phyloP scores from a whole-genome alignment of 192 early-diverging fungal genomes.

The Pilaira anomala region DNA sequence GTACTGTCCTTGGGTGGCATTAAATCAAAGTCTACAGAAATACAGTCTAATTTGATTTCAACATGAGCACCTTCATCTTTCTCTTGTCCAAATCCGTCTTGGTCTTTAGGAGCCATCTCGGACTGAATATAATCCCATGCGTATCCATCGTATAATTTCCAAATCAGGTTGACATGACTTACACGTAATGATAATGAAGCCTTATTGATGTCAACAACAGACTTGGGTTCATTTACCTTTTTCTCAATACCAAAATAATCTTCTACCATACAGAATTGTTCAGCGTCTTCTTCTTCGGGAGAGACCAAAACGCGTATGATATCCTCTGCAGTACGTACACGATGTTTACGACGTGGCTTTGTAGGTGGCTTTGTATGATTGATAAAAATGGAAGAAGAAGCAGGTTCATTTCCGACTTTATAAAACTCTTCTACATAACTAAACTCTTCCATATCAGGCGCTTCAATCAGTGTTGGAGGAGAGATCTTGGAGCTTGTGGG shows the following conservation, averaged over 20 bases:
- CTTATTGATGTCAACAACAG: constrained; percentile 21
- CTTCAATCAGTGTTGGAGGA: constrained; percentile 4
- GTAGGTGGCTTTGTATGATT: constrained; percentile 6
- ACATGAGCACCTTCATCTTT: constrained; percentile 39
- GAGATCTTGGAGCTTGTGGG: not conserved
- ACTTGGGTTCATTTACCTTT: constrained; percentile 24
- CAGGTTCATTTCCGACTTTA: constrained; percentile 30
- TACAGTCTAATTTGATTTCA: constrained; percentile 49
- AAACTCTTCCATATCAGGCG: constrained; percentile 28
- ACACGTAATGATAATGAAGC: constrained; percentile 49
- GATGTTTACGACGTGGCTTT: constrained; percentile 22
- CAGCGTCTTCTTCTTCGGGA: constrained; percentile 1
- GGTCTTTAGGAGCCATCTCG: not conserved
- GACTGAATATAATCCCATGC: constrained; percentile 55
- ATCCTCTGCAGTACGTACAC: constrained; percentile 26
- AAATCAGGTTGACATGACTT: constrained; percentile 56
- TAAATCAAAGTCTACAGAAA: constrained; percentile 54
- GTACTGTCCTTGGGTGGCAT: constrained; percentile 44
- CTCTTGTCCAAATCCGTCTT: constrained; percentile 16
- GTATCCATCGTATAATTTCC: constrained; percentile 67
- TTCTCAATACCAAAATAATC: constrained; percentile 47
- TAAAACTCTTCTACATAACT: constrained; percentile 46
- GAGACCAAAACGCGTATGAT: constrained; percentile 34
- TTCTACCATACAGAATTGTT: constrained; percentile 38
- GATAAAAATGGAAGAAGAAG: not conserved